phyloP scores from a whole-genome alignment of 176 grass and related monocot genomes.

The Oryza rufipogon region DNA sequence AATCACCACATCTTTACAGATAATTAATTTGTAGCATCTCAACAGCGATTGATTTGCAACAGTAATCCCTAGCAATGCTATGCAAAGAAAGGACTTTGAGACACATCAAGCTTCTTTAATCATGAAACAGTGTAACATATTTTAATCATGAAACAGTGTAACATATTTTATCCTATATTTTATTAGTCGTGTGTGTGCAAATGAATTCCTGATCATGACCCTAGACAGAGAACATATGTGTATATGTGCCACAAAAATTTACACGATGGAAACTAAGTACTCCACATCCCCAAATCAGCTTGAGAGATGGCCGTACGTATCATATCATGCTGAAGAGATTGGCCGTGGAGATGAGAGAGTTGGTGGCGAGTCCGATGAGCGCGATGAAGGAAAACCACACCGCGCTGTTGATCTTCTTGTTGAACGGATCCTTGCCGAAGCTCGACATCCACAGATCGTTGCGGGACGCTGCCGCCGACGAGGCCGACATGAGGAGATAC shows the following conservation, averaged over 20 bases:
- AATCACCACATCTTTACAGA: background rate
- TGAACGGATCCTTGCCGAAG: constrained; percentile 83
- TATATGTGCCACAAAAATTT: constrained; percentile 29
- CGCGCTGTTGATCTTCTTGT: constrained; percentile 65
- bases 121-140: too few relatives aligned
- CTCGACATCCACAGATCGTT: constrained; percentile 81
- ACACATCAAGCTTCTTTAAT: background rate
- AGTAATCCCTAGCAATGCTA: background rate
- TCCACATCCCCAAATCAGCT: background rate
- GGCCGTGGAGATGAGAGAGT: constrained; percentile 80
- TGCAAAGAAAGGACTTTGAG: background rate
- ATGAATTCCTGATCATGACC: background rate
- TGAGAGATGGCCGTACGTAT: background rate
- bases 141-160: background rate
- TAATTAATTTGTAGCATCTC: background rate
- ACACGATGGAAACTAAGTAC: constrained; percentile 19
- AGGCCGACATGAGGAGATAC: constrained; percentile 88
- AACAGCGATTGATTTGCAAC: background rate
- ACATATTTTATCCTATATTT: background rate
- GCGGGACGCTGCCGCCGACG: constrained; percentile 82
- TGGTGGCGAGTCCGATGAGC: constrained; percentile 69
- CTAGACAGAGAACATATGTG: background rate
- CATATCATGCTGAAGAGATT: constrained; percentile 67
- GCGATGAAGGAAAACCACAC: constrained; percentile 78
- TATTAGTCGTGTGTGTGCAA: background rate